These are phyloP conservation scores for Neurospora tetrasperma DNA, from an alignment of 495 filamentous ascomycete genomes.

Conservation along the genomic window DNA sequence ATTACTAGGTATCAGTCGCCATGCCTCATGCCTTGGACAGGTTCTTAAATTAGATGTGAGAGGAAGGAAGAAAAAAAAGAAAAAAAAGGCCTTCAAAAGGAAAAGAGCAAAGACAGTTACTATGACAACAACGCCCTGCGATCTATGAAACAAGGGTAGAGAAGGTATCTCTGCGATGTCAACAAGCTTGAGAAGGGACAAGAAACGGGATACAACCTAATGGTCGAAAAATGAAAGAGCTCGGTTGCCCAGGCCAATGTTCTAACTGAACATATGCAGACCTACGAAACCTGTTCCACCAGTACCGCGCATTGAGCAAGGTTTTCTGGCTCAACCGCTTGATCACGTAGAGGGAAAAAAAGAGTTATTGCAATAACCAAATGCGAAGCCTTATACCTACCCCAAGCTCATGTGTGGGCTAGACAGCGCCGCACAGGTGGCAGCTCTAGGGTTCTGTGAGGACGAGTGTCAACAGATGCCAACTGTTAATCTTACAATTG, in stretches of 20 bases:
- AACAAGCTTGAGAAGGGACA: neutral
- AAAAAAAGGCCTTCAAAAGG: too few species aligned
- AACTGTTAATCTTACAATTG: neutral
- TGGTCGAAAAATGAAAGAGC: neutral
- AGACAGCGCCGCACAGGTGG: neutral
- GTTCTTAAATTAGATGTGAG: neutral
- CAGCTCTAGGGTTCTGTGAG: neutral
- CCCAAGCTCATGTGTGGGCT: neutral
- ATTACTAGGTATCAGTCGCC: neutral
- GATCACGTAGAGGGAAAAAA: neutral
- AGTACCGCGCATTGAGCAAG: neutral
- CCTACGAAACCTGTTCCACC: neutral
- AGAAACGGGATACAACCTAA: neutral
- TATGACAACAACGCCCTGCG: neutral
- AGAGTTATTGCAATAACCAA: neutral
- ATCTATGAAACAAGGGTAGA: neutral
- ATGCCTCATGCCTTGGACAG: neutral
- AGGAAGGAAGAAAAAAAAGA: neutral
- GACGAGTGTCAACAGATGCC: neutral
- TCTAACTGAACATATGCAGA: neutral
- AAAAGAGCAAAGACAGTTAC: neutral
- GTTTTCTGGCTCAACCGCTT: neutral
- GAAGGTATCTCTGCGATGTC: neutral
- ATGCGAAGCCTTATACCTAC: neutral
- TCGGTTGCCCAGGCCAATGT: neutral